Conservation (phyloP, 1,284 basidiomycete species). For the Wolfiporia cocos region DNA sequence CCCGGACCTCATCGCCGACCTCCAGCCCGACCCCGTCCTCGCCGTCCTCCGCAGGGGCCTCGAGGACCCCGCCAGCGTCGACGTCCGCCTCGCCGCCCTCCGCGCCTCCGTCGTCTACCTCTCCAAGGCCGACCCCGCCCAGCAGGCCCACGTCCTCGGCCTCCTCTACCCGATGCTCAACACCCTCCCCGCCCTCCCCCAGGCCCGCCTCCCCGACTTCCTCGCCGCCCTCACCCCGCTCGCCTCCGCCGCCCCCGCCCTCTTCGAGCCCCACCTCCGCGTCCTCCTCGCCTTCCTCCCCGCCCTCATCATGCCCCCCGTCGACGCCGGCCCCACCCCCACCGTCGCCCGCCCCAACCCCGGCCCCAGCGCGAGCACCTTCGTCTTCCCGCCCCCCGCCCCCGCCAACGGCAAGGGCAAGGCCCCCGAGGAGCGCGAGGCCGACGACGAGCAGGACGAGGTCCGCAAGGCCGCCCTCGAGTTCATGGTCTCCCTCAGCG, state of each 20-base stretch:
- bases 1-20: slow-evolving; percentile 65
- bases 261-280: slow-evolving; percentile 64
- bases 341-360: slow-evolving; percentile 65
- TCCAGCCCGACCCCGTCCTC: slow-evolving; percentile 61
- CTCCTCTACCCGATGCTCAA: slow-evolving; percentile 65
- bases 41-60: slow-evolving; percentile 58
- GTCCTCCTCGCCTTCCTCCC: slow-evolving; percentile 62
- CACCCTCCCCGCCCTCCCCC: slow-evolving; percentile 50
- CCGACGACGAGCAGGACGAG: slow-evolving; percentile 47
- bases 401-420: slow-evolving; percentile 18
- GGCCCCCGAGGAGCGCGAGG: slow-evolving; percentile 18
- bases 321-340: slow-evolving; percentile 69
- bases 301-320: slow-evolving; percentile 52
- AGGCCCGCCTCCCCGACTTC: slow-evolving; percentile 52
- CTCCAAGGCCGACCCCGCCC: slow-evolving; percentile 44
- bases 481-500: slow-evolving; percentile 71
- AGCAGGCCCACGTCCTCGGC: slow-evolving; percentile 49
- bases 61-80: slow-evolving; percentile 53
- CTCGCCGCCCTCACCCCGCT: slow-evolving; percentile 69
- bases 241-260: slow-evolving; percentile 52
- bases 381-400: slow-evolving; percentile 43
- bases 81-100: slow-evolving; percentile 57
- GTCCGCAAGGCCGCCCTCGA: slow-evolving; percentile 63
- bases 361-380: slow-evolving; percentile 33
- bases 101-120: slow-evolving; percentile 61